Percentiles rank a stretch among this genome's conserved stretches.
These are phyloP conservation scores for Pestalotiopsis sp. DNA, from an alignment of 2,329 filamentous ascomycete genomes.

Conservation along the genomic window DNA sequence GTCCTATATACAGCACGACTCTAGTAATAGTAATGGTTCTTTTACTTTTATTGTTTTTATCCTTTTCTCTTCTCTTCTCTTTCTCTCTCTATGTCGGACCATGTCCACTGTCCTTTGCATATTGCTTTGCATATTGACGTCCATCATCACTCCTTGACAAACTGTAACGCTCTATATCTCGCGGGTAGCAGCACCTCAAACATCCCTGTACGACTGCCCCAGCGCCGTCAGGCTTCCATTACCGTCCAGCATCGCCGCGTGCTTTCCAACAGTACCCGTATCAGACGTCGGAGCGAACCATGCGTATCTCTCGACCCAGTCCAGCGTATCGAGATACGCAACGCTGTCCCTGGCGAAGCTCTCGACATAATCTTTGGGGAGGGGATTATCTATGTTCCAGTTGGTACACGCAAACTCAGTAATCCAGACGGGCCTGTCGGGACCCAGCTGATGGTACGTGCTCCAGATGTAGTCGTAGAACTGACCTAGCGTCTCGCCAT, in stretches of 20 bases:
- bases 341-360: slow-evolving; percentile 1
- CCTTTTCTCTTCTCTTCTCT: too few relatives aligned
- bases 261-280: not conserved
- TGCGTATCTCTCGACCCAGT: not conserved
- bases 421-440: not conserved
- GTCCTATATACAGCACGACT: too few relatives aligned
- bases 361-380: not conserved
- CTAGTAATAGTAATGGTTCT: too few relatives aligned
- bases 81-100: too few relatives aligned
- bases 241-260: not conserved
- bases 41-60: too few relatives aligned
- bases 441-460: not conserved
- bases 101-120: too few relatives aligned
- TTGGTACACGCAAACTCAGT: slow-evolving; percentile 1
- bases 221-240: not conserved
- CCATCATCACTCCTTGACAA: too few relatives aligned
- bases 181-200: not conserved
- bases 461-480: slow-evolving; percentile 5
- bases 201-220: not conserved
- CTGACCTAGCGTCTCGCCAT: not conserved
- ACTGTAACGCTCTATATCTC: too few relatives aligned
- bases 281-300: not conserved
- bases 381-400: not conserved
- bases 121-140: too few relatives aligned
- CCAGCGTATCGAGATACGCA: not conserved